A percentile compares a stretch with the other conserved stretches of the same genome.
phyloP scores from a whole-genome alignment of 257 asterid genomes.

The Nicotiana sylvestris region DNA sequence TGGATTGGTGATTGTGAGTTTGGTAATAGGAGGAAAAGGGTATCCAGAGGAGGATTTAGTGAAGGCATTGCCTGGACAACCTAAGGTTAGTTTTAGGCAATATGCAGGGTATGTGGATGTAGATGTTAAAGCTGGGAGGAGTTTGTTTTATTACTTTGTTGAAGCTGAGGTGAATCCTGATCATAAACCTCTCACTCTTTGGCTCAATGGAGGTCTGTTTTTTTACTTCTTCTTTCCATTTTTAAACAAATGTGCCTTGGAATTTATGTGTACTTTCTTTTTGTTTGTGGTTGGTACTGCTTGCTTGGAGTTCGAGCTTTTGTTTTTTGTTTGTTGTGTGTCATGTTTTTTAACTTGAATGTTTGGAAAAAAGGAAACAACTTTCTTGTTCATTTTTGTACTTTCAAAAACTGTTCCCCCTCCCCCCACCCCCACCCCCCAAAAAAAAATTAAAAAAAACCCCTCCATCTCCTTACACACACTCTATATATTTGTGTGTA shows the following conservation, averaged over 20 bases:
- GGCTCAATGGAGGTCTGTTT: slow-evolving; percentile 93
- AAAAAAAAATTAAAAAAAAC: too few species aligned
- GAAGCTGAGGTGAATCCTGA: slow-evolving; percentile 74
- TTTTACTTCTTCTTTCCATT: neutral
- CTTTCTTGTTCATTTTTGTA: neutral
- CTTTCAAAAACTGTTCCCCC: neutral
- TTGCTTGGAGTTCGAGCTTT: slow-evolving; percentile 13
- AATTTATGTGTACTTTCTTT: slow-evolving; percentile 6
- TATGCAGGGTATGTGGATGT: slow-evolving; percentile 92
- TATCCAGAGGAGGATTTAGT: slow-evolving; percentile 76
- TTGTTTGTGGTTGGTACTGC: neutral
- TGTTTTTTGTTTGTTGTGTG: neutral
- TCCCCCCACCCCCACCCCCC: neutral
- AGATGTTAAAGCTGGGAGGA: slow-evolving; percentile 72
- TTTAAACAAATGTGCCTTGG: neutral
- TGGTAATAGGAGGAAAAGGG: slow-evolving; percentile 47
- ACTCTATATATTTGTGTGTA: neutral
- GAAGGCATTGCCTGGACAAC: slow-evolving; percentile 77
- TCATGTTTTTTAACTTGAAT: neutral
- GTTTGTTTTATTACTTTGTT: slow-evolving; percentile 88
- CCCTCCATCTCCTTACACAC: too few species aligned
- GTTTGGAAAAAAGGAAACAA: neutral
- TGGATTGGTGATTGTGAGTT: slow-evolving; percentile 30
- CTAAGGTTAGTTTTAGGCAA: slow-evolving; percentile 70
- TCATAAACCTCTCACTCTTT: slow-evolving; percentile 71